Evolutionary conservation across 73 alveolate genomes (phyloP).

Genomic region (Tetrahymena borealis): DNA sequence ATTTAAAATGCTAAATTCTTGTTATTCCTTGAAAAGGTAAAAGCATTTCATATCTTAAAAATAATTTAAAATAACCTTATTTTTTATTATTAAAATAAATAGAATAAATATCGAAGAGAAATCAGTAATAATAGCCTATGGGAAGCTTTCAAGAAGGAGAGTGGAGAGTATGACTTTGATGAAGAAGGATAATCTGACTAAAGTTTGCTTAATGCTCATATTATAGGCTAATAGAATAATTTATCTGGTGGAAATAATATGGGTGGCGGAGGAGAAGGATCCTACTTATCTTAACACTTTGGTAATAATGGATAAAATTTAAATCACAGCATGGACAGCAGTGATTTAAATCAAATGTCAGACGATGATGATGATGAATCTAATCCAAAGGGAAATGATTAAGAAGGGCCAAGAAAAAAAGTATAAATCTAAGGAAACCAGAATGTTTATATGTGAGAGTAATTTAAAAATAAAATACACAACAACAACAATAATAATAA

Average conservation of each 20-base stretch:
- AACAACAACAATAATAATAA: background rate
- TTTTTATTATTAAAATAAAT: conserved; percentile 11
- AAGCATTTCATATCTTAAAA: background rate
- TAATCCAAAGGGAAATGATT: background rate
- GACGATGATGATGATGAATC: background rate
- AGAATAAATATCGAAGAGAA: conserved; percentile 33
- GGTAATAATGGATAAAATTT: background rate
- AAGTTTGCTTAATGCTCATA: background rate
- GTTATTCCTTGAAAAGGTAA: conserved; percentile 27
- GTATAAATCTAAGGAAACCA: background rate
- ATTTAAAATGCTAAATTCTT: conserved; percentile 17
- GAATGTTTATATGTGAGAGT: background rate
- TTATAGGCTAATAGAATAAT: background rate
- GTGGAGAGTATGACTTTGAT: conserved; percentile 11
- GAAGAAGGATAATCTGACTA: background rate
- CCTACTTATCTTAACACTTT: background rate
- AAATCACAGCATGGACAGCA: background rate
- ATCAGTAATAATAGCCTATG: background rate
- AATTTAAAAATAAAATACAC: background rate
- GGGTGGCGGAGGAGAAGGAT: background rate
- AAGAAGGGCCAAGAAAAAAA: background rate
- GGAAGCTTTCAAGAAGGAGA: conserved; percentile 4
- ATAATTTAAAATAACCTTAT: background rate
- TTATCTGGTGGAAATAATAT: background rate
- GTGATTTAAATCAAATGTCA: background rate